Percentiles rank a stretch among this genome's conserved stretches.
These are phyloP conservation scores for Vigna mungo DNA, from an alignment of 306 rosid species.

Conservation along the genomic window DNA sequence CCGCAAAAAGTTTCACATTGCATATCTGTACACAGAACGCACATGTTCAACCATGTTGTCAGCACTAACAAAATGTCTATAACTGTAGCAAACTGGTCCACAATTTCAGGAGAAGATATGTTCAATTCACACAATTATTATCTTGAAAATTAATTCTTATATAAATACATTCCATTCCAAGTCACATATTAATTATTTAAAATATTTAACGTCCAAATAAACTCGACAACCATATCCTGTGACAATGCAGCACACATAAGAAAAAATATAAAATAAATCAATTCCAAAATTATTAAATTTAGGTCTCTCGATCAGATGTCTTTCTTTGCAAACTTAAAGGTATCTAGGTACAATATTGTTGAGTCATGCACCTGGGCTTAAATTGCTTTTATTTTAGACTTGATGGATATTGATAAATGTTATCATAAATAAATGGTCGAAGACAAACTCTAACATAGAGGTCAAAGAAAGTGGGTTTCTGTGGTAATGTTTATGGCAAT, in stretches of 20 bases:
- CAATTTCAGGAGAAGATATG: not conserved
- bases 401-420: constrained; percentile 2
- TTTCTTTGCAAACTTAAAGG: not conserved
- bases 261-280: not conserved
- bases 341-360: constrained; percentile 6
- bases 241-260: not conserved
- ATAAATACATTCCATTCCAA: not conserved
- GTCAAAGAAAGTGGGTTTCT: constrained; percentile 33
- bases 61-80: not conserved
- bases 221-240: not conserved
- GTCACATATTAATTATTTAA: not conserved
- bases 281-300: not conserved
- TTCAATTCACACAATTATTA: not conserved
- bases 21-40: not conserved
- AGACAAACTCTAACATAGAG: constrained; percentile 10
- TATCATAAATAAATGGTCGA: not conserved
- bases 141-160: not conserved
- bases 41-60: not conserved
- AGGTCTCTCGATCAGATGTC: constrained; percentile 1
- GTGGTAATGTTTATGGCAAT: constrained; percentile 28
- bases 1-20: not conserved
- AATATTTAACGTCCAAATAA: constrained; percentile 6
- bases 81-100: constrained; percentile 5
- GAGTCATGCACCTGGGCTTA: constrained; percentile 19
- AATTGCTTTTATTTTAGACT: not conserved